Percentiles rank a stretch among this genome's conserved stretches.
phyloP scores from a whole-genome alignment of 2,329 filamentous ascomycete species.

The Talaromyces sp. region DNA sequence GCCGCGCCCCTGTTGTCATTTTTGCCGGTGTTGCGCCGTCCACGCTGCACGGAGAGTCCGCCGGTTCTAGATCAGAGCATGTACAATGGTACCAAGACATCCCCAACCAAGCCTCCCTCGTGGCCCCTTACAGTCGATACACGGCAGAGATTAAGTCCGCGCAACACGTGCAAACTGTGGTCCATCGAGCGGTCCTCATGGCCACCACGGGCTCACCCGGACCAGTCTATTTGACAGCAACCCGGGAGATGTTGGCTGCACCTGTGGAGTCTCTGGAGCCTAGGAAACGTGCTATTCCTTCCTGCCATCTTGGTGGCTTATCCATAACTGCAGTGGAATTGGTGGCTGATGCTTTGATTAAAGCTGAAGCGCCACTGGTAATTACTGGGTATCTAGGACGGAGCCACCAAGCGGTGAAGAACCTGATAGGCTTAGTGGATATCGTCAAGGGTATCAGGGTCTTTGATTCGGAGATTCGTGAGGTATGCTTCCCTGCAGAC shows the following conservation, averaged over 20 bases:
- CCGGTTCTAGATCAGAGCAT: constrained; percentile 71
- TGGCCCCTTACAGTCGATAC: constrained; percentile 81
- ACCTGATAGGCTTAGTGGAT: constrained; percentile 48
- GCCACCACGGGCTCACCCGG: constrained; percentile 72
- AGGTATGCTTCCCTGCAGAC: constrained; percentile 46
- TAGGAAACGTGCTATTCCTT: constrained; percentile 64
- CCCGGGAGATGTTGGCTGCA: constrained; percentile 78
- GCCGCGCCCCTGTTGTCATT: constrained; percentile 69
- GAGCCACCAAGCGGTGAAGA: constrained; percentile 40
- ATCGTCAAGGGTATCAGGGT: constrained; percentile 47
- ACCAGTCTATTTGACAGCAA: constrained; percentile 74
- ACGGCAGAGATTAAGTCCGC: constrained; percentile 77
- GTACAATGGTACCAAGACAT: constrained; percentile 83
- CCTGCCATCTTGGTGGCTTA: constrained; percentile 64
- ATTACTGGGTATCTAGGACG: constrained; percentile 52
- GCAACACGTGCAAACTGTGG: constrained; percentile 80
- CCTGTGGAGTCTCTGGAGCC: constrained; percentile 69
- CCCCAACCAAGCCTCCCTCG: constrained; percentile 72
- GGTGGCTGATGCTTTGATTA: constrained; percentile 42
- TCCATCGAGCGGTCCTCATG: constrained; percentile 78
- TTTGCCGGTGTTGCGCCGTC: constrained; percentile 74
- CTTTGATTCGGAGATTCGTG: constrained; percentile 50
- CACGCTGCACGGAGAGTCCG: constrained; percentile 70
- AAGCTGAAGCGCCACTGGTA: constrained; percentile 48
- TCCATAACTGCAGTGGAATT: constrained; percentile 44